These are phyloP conservation scores for Lepidium sativum DNA, from an alignment of 345 rosid species.

Conservation along the genomic window DNA sequence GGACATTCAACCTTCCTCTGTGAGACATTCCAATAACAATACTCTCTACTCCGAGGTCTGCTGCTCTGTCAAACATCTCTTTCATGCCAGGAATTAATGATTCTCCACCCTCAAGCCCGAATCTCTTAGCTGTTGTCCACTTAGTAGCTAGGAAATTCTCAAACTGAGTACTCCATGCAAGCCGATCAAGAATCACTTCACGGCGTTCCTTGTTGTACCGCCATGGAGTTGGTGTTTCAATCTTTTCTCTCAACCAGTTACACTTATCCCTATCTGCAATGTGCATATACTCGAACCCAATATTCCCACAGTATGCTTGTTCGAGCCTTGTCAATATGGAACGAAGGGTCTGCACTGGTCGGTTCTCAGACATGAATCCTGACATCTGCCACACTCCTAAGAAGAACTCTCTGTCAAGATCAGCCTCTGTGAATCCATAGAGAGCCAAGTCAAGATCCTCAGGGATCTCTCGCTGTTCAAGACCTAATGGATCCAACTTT, in stretches of 20 bases:
- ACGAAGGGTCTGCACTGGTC: conserved; percentile 77
- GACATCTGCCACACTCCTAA: conserved; percentile 82
- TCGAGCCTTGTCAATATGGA: conserved; percentile 68
- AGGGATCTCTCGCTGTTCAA: conserved; percentile 65
- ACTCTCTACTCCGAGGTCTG: conserved; percentile 80
- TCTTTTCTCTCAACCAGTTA: conserved; percentile 81
- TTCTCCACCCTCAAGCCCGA: conserved; percentile 87
- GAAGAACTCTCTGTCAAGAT: conserved; percentile 79
- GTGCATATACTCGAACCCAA: conserved; percentile 81
- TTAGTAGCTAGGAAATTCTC: conserved; percentile 82
- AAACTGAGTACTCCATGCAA: conserved; percentile 78
- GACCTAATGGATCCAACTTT: conserved; percentile 57
- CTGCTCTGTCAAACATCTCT: conserved; percentile 81
- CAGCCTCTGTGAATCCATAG: conserved; percentile 68
- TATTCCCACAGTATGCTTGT: conserved; percentile 87
- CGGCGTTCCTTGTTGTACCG: conserved; percentile 62
- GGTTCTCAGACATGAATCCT: conserved; percentile 78
- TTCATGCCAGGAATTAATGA: conserved; percentile 86
- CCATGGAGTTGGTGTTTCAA: conserved; percentile 72
- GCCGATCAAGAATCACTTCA: conserved; percentile 71
- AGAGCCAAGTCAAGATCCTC: conserved; percentile 68
- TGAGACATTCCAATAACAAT: conserved; percentile 84
- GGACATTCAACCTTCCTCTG: conserved; percentile 72
- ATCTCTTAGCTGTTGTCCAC: conserved; percentile 83
- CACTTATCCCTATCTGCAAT: conserved; percentile 68